These are phyloP conservation scores for Citrus inodora DNA, from an alignment of 345 rosid species.

Conservation along the genomic window DNA sequence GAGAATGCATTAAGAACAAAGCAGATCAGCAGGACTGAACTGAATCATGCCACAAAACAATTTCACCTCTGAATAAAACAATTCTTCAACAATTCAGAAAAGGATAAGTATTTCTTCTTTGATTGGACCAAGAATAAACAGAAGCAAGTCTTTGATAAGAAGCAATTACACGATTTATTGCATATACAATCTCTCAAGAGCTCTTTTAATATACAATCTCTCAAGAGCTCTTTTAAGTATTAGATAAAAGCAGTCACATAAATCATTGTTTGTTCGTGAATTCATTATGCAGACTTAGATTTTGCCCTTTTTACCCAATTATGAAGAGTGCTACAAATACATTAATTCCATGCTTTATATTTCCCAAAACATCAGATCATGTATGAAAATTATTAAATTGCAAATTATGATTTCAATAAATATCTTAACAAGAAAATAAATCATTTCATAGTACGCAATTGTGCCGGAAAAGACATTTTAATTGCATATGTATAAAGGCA, in stretches of 20 bases:
- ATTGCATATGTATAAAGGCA: neutral
- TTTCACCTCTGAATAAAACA: neutral
- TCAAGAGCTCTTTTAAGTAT: neutral
- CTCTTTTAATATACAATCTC: neutral
- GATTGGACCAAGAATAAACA: neutral
- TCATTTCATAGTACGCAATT: neutral
- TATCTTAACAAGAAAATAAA: neutral
- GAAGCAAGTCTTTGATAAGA: neutral
- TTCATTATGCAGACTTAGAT: constrained; percentile 1
- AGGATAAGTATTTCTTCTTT: neutral
- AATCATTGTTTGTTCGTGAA: neutral
- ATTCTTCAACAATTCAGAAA: neutral
- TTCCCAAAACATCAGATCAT: neutral
- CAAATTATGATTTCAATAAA: neutral
- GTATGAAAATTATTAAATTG: neutral
- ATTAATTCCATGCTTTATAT: neutral
- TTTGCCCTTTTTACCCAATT: neutral
- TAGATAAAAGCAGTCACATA: neutral
- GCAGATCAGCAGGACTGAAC: neutral
- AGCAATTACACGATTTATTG: neutral
- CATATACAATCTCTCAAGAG: neutral
- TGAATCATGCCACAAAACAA: neutral
- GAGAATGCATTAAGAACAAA: neutral
- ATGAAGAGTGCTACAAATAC: neutral
- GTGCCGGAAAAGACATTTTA: neutral